phyloP scores from a whole-genome alignment of 352 stramenopile species.

The Discostella stelligera region DNA sequence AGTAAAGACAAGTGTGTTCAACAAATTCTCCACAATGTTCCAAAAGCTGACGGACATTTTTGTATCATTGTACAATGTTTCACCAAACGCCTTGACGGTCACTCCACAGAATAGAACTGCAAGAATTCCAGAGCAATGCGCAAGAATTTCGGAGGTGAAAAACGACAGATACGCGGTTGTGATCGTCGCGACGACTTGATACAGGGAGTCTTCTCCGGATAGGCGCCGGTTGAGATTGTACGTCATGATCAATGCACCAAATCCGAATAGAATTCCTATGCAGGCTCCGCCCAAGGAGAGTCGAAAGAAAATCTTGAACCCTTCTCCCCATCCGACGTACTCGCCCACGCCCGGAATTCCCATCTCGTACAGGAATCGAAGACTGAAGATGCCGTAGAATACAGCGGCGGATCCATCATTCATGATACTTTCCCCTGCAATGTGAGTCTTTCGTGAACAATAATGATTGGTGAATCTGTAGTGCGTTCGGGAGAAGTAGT shows the following conservation, averaged over 20 bases:
- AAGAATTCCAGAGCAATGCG: conserved; percentile 74
- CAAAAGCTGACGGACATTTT: conserved; percentile 78
- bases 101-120: conserved; percentile 75
- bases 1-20: conserved; percentile 75
- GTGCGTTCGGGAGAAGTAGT: too few species aligned
- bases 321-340: conserved; percentile 55
- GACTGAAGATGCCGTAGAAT: conserved; percentile 86
- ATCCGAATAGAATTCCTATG: conserved; percentile 77
- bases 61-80: conserved; percentile 65
- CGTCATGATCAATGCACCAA: conserved; percentile 60
- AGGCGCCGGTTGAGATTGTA: conserved; percentile 64
- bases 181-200: conserved; percentile 60
- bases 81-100: conserved; percentile 65
- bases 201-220: conserved; percentile 52
- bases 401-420: conserved; percentile 86
- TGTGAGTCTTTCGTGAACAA: too few species aligned
- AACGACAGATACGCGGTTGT: conserved; percentile 57
- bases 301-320: conserved; percentile 71
- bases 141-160: conserved; percentile 53
- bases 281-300: conserved; percentile 69
- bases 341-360: conserved; percentile 58
- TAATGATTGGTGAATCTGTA: too few species aligned
- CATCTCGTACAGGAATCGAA: conserved; percentile 61
- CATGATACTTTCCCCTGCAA: conserved; percentile 84
- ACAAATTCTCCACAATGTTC: conserved; percentile 78